Percentiles rank a stretch among this genome's conserved stretches.
Conservation (phyloP, 1,139 yeast genomes). For the Martiniozyma asiatica region DNA sequence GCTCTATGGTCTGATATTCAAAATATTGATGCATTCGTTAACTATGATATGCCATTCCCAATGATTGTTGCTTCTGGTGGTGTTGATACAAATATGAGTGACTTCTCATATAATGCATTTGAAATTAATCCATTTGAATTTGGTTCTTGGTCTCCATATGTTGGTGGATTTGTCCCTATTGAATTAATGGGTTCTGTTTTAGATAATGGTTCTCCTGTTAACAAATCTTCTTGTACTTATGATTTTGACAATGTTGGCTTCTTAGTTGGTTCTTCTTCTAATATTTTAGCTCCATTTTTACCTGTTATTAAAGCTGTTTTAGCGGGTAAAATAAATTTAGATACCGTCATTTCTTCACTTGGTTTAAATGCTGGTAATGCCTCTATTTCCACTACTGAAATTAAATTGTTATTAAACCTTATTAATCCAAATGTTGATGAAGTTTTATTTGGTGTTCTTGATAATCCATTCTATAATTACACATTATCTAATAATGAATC, state of each 20-base stretch:
- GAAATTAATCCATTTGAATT: conserved; percentile 60
- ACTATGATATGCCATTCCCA: conserved; percentile 31
- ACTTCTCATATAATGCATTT: conserved; percentile 20
- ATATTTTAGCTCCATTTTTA: conserved; percentile 14
- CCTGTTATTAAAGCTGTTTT: conserved; percentile 2
- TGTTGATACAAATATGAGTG: conserved; percentile 21
- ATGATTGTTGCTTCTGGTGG: conserved; percentile 29
- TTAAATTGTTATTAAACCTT: conserved; percentile 9
- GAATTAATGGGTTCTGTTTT: conserved; percentile 40
- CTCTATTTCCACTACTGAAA: conserved; percentile 8
- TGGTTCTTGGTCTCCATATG: conserved; percentile 52
- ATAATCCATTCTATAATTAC: conserved; percentile 58
- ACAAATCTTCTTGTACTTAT: conserved; percentile 29
- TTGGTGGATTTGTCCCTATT: conserved; percentile 39
- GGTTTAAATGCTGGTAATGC: conserved; percentile 5
- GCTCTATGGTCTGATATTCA: conserved; percentile 25
- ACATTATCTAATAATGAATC: conserved; percentile 28
- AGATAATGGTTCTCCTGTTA: conserved; percentile 22
- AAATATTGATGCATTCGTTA: conserved; percentile 23
- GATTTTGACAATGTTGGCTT: conserved; percentile 69
- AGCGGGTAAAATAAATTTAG: conserved; percentile 6
- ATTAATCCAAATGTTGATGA: conserved; percentile 13
- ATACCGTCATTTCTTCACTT: conserved; percentile 2
- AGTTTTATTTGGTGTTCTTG: conserved; percentile 26
- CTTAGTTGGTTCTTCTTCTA: conserved; percentile 59